Evolutionary conservation across 2,329 filamentous ascomycete genomes (phyloP).

Genomic region (Coleophoma cylindrospora): DNA sequence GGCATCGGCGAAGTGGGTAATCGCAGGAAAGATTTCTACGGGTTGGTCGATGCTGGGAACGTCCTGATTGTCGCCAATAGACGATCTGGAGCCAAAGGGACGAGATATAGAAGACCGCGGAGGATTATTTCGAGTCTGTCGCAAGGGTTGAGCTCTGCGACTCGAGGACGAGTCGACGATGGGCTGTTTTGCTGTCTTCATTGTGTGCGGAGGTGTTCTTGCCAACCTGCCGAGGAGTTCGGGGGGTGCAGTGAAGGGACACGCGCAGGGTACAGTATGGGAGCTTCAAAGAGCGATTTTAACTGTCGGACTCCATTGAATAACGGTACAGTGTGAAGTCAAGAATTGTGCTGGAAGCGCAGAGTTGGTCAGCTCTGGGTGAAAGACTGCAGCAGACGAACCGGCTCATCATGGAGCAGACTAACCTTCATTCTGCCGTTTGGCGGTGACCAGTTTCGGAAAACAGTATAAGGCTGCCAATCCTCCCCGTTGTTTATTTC

Average conservation of each 20-base stretch:
- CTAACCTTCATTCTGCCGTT: too few relatives aligned
- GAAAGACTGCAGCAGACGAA: too few relatives aligned
- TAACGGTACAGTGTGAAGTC: not conserved
- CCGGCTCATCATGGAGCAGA: too few relatives aligned
- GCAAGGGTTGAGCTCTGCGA: slow-evolving; percentile 58
- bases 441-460: too few relatives aligned
- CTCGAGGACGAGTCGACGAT: slow-evolving; percentile 32
- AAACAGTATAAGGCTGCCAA: too few relatives aligned
- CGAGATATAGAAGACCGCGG: slow-evolving; percentile 49
- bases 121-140: slow-evolving; percentile 62
- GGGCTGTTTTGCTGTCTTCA: slow-evolving; percentile 27
- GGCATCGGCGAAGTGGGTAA: slow-evolving; percentile 80
- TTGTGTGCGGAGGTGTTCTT: slow-evolving; percentile 16
- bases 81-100: slow-evolving; percentile 34
- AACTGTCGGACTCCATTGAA: slow-evolving; percentile 15
- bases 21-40: slow-evolving; percentile 62
- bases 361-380: too few relatives aligned
- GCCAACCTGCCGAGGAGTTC: slow-evolving; percentile 8
- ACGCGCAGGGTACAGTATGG: slow-evolving; percentile 9
- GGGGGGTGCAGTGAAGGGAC: slow-evolving; percentile 10
- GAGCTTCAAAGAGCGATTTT: slow-evolving; percentile 6
- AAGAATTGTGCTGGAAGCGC: too few relatives aligned
- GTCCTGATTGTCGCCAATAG: slow-evolving; percentile 36
- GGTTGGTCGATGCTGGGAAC: slow-evolving; percentile 51
- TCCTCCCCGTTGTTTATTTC: too few relatives aligned